phyloP scores from a whole-genome alignment of 169 alveolate species.

The Cyclospora cayetanensis region DNA sequence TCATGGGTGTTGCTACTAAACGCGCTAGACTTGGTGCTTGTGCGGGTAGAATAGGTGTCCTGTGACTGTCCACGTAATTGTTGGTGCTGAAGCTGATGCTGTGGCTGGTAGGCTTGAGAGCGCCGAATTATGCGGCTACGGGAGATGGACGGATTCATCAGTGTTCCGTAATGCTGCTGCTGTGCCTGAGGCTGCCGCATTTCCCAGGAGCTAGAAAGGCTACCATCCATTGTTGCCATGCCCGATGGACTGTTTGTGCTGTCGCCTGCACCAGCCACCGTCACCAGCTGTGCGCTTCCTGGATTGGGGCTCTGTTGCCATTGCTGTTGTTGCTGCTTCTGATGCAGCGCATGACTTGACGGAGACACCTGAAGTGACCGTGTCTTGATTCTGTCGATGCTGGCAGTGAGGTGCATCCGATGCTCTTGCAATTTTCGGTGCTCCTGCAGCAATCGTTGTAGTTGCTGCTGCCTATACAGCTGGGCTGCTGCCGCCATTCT shows the following conservation, averaged over 20 bases:
- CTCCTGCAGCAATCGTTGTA: constrained; percentile 31
- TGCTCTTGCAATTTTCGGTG: constrained; percentile 35
- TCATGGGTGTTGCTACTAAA: constrained; percentile 1
- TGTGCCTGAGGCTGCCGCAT: not conserved
- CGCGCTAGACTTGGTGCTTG: constrained; percentile 35
- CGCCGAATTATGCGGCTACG: not conserved
- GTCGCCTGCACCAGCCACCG: too few species aligned
- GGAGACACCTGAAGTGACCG: constrained; percentile 18
- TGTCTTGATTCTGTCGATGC: not conserved
- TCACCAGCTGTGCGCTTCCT: not conserved
- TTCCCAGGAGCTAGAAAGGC: not conserved
- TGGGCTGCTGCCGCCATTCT: constrained; percentile 13
- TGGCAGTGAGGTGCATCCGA: constrained; percentile 10
- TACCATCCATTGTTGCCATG: not conserved
- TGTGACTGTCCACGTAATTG: not conserved
- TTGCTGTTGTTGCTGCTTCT: constrained; percentile 1
- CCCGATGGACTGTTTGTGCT: too few species aligned
- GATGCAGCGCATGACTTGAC: not conserved
- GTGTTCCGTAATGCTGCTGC: not conserved
- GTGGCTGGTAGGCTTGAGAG: not conserved
- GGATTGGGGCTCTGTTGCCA: not conserved
- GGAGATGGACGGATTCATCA: not conserved
- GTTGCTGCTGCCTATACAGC: constrained; percentile 45
- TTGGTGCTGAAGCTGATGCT: not conserved
- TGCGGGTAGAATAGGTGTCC: constrained; percentile 10